Evolutionary conservation across 139 green algal genomes (phyloP).

Genomic region (Zygnema circumcarinatum): DNA sequence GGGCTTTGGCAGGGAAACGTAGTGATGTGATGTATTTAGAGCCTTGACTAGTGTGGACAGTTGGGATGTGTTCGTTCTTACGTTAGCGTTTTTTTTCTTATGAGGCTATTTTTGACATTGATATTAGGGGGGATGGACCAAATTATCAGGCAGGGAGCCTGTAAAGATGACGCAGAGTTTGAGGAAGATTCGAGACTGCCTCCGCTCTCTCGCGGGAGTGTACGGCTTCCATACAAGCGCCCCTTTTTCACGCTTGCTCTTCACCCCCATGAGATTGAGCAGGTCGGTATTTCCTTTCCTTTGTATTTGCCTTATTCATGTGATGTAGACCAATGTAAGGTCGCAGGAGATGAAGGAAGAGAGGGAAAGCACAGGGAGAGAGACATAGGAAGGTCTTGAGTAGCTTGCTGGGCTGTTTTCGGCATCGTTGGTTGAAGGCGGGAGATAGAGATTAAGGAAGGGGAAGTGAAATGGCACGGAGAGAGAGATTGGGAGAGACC

Average conservation of each 20-base stretch:
- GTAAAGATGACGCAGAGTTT: background rate
- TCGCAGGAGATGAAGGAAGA: background rate
- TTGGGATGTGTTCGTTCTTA: background rate
- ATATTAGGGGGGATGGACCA: too few relatives aligned
- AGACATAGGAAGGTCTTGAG: too few relatives aligned
- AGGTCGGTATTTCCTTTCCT: slow-evolving; percentile 2
- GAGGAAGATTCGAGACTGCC: background rate
- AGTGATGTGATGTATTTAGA: too few relatives aligned
- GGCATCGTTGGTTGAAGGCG: too few relatives aligned
- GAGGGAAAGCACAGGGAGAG: background rate
- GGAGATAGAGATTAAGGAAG: too few relatives aligned
- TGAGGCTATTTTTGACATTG: background rate
- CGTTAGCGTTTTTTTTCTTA: background rate
- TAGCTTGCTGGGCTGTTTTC: too few relatives aligned
- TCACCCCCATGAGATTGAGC: slow-evolving; percentile 17
- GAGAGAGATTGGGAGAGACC: too few relatives aligned
- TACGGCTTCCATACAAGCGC: slow-evolving; percentile 17
- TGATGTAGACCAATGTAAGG: background rate
- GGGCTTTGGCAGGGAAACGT: background rate
- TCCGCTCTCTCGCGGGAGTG: background rate
- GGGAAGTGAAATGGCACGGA: too few relatives aligned
- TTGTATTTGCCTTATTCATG: background rate
- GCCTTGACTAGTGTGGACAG: background rate
- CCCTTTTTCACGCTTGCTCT: slow-evolving; percentile 4
- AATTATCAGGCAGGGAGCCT: background rate